Evolutionary conservation across 768 basidiomycete genomes (phyloP), one percentile per base, ranked within the genome.

Genomic region (Phaeotremella skinneri): DNA sequence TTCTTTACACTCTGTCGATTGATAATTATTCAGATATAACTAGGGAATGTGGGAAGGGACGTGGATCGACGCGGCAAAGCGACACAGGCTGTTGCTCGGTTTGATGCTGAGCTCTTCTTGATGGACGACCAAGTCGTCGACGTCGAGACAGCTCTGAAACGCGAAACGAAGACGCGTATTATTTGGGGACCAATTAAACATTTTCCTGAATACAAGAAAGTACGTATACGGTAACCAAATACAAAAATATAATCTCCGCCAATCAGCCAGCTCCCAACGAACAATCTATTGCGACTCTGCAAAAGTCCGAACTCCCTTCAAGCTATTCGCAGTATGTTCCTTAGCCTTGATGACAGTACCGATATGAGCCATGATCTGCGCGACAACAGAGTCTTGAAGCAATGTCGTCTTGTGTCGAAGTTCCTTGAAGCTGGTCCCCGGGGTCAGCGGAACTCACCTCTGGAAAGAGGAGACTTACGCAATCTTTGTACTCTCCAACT

Each of bases 271-370:
- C 6, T 20, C 27, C 37, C 16, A 20, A 4, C 39, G 34, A 9
- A 30, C 43, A 11, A 16, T 16, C 34, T 55, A 68, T n/a, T 70
- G 69, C 2, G 61, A 43, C 55, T 73, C 68, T 39, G 75, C 74
- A 47, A 75, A 63, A 2, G 66, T 53, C 31, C 62, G 45, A n/a
- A 76, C 56, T 17, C 66, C 61, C 42, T 59, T 59, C 30, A 76
- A 48, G 47, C 66, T 67, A 29, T 63, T 65, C 9, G 69, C 64
- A 11, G 66, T 63, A 52, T 76, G 70, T 32, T 76, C 59, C 61
- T 72, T 76, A 7, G 72, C 66, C 31, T 73, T 72, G 48, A 70
- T 64, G 49, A 76, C 72, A 7, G 67, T 49, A 30, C 69, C 69
- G 21, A 73, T 67, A 53, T 76, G 73, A 25, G 42, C 52, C 23